A percentile compares a stretch with the other conserved stretches of the same genome.
Evolutionary conservation across 73 alveolate genomes (phyloP).

Genomic region (Strombidium stylifer): DNA sequence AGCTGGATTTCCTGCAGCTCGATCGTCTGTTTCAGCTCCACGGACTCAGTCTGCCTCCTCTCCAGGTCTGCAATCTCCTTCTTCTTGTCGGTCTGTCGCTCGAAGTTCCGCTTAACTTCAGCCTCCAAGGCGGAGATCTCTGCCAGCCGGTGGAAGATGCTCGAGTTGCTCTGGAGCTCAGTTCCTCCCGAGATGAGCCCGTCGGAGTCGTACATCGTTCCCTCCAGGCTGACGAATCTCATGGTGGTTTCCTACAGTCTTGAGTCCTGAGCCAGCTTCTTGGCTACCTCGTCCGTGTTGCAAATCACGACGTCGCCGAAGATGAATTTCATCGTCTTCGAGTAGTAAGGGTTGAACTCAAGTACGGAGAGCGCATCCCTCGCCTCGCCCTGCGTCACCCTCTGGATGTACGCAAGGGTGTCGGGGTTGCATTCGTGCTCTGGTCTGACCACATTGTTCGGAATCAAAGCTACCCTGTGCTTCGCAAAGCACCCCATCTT

Average conservation of each 20-base stretch:
- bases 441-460: constrained; percentile 69
- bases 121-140: too few species aligned
- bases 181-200: constrained; percentile 90
- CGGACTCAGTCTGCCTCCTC: background rate
- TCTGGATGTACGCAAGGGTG: background rate
- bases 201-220: constrained; percentile 78
- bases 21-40: background rate
- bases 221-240: constrained; percentile 81
- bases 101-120: too few species aligned
- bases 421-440: constrained; percentile 50
- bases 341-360: constrained; percentile 61
- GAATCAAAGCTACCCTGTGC: constrained; percentile 69
- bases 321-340: constrained; percentile 75
- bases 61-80: background rate
- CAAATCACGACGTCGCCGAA: constrained; percentile 81
- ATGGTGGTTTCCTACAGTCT: too few species aligned
- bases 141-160: too few species aligned
- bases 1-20: constrained; percentile 3
- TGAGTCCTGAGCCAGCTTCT: constrained; percentile 79
- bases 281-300: constrained; percentile 78
- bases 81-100: too few species aligned
- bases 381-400: constrained; percentile 18
- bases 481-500: constrained; percentile 67
- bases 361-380: constrained; percentile 67
- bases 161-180: too few species aligned